Conservation (phyloP, 768 basidiomycete genomes). For the Mycena rosella region DNA sequence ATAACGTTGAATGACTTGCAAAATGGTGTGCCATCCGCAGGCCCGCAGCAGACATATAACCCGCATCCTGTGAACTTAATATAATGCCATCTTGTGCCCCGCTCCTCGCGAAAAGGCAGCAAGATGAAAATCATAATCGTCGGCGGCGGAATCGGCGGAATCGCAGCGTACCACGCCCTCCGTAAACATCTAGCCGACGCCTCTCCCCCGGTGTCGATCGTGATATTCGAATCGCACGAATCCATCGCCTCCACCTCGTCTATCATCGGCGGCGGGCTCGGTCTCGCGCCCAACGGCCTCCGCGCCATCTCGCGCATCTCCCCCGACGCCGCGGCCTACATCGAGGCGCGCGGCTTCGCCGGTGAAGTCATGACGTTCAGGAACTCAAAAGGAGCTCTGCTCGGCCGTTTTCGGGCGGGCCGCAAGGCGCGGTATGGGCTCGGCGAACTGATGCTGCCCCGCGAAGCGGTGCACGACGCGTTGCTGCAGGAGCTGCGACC, state of each 20-base stretch:
- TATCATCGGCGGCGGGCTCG: conserved; percentile 51
- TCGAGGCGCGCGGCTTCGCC: conserved; percentile 45
- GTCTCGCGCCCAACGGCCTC: conserved; percentile 55
- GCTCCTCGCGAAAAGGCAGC: no score
- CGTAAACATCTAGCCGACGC: conserved; percentile 46
- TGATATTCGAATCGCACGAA: conserved; percentile 49
- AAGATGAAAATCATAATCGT: conserved; percentile 40
- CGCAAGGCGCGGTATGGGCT: conserved; percentile 49
- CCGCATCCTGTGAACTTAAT: background rate
- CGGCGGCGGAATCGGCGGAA: conserved; percentile 39
- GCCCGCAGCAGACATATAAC: conserved; percentile 36
- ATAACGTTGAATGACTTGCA: conserved; percentile 7
- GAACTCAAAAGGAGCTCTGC: conserved; percentile 50
- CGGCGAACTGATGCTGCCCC: conserved; percentile 48
- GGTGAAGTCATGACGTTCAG: conserved; percentile 45
- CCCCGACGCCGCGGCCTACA: conserved; percentile 45
- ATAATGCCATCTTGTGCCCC: background rate
- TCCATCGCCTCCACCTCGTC: conserved; percentile 43
- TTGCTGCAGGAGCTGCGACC: conserved; percentile 46
- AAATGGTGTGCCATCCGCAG: conserved; percentile 19
- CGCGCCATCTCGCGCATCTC: conserved; percentile 50
- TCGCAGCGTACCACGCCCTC: conserved; percentile 38
- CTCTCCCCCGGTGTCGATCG: conserved; percentile 40
- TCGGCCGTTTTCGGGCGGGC: conserved; percentile 47
- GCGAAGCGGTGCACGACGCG: conserved; percentile 50